Conservation (phyloP, 78 protist species). For the Isochrysis galbana region DNA sequence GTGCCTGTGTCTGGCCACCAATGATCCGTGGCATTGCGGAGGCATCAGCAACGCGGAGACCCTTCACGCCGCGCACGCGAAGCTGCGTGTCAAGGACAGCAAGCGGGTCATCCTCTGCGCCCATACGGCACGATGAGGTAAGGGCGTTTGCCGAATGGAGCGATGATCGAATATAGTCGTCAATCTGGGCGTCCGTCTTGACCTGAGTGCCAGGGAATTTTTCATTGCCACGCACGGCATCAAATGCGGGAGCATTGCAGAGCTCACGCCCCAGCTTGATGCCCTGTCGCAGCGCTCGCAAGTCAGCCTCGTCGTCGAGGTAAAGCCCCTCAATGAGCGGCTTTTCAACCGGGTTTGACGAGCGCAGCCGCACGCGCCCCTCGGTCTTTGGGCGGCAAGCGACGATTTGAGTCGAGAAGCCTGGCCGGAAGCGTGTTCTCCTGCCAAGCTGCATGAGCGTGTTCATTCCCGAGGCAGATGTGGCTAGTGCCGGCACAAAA, state of each 20-base stretch:
- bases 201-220: not conserved
- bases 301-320: not conserved
- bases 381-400: not conserved
- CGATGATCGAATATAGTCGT: not conserved
- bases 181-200: not conserved
- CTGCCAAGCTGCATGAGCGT: not conserved
- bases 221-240: not conserved
- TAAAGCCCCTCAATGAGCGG: not conserved
- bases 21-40: not conserved
- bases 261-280: not conserved
- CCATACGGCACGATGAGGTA: not conserved
- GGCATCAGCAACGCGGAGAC: slow-evolving; percentile 1
- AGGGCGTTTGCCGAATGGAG: slow-evolving; percentile 21
- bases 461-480: not conserved
- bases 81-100: slow-evolving; percentile 14
- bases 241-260: not conserved
- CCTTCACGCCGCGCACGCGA: not conserved
- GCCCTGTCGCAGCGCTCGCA: not conserved
- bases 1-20: not conserved
- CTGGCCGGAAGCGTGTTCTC: not conserved
- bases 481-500: not conserved
- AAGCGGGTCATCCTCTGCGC: not conserved
- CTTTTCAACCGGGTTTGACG: not conserved
- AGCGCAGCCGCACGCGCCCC: not conserved
- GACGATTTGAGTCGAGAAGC: not conserved